Conservation (phyloP, 805 yeast species). For the Candida silvicultrix region DNA sequence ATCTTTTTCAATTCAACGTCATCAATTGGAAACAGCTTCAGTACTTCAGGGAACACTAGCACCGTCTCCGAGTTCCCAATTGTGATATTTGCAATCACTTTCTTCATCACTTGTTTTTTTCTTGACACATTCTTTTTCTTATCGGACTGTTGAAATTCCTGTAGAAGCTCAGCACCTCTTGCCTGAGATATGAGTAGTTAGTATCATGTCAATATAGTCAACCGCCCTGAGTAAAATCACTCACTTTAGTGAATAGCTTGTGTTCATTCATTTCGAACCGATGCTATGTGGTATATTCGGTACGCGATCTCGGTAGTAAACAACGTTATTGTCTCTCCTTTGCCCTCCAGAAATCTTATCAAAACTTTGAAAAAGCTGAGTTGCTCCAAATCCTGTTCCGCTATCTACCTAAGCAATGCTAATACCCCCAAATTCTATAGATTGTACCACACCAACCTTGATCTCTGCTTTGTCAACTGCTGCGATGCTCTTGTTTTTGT, state of each 20-base stretch:
- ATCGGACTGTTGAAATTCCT: constrained; percentile 27
- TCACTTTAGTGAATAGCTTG: constrained; percentile 17
- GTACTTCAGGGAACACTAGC: constrained; percentile 56
- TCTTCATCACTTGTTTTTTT: constrained; percentile 50
- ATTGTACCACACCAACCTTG: not conserved
- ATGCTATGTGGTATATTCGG: not conserved
- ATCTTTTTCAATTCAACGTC: constrained; percentile 69
- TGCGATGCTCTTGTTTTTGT: not conserved
- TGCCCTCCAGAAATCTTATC: too few species aligned
- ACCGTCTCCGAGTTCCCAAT: constrained; percentile 77
- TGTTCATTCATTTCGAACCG: constrained; percentile 16
- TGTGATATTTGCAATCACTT: constrained; percentile 77
- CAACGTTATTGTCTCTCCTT: not conserved
- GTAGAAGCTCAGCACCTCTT: constrained; percentile 26
- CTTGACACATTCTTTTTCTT: constrained; percentile 33
- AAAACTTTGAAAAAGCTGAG: too few species aligned
- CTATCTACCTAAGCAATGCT: too few species aligned
- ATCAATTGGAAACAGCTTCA: constrained; percentile 42
- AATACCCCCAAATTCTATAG: too few species aligned
- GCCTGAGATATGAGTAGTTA: constrained; percentile 3
- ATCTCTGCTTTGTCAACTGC: not conserved
- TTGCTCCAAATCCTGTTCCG: too few species aligned
- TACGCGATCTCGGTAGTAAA: not conserved
- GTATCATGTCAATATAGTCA: not conserved
- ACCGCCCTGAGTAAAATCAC: not conserved